A percentile compares a stretch with the other conserved stretches of the same genome.
phyloP scores from a whole-genome alignment of 352 stramenopile species.

The Stramenopiles sp. region DNA sequence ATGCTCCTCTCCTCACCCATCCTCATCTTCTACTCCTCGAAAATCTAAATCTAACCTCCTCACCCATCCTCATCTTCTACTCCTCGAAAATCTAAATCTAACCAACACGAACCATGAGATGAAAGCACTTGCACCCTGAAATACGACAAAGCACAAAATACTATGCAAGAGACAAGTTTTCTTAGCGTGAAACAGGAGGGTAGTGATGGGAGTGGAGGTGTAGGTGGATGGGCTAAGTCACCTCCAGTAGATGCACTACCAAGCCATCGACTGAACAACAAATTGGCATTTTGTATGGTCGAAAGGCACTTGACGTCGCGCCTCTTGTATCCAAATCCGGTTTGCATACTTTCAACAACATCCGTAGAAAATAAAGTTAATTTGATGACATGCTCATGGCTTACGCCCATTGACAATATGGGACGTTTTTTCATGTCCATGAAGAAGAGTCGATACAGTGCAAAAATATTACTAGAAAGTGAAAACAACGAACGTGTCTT shows the following conservation, averaged over 20 bases:
- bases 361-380: not conserved
- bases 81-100: too few species aligned
- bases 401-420: not conserved
- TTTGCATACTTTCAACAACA: not conserved
- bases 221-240: not conserved
- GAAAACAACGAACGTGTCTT: not conserved
- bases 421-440: not conserved
- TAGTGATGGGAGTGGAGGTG: not conserved
- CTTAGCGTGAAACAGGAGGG: not conserved
- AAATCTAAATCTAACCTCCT: too few species aligned
- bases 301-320: not conserved
- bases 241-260: not conserved
- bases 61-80: too few species aligned
- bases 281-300: not conserved
- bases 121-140: too few species aligned
- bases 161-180: not conserved
- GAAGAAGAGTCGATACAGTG: not conserved
- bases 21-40: too few species aligned
- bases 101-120: too few species aligned
- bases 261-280: not conserved
- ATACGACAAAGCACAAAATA: too few species aligned
- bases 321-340: not conserved
- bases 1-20: too few species aligned
- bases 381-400: not conserved
- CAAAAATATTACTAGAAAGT: not conserved